A percentile compares a stretch with the other conserved stretches of the same genome.
Evolutionary conservation across 2,329 filamentous ascomycete genomes (phyloP).

Genomic region (Pseudogymnoascus sp.): DNA sequence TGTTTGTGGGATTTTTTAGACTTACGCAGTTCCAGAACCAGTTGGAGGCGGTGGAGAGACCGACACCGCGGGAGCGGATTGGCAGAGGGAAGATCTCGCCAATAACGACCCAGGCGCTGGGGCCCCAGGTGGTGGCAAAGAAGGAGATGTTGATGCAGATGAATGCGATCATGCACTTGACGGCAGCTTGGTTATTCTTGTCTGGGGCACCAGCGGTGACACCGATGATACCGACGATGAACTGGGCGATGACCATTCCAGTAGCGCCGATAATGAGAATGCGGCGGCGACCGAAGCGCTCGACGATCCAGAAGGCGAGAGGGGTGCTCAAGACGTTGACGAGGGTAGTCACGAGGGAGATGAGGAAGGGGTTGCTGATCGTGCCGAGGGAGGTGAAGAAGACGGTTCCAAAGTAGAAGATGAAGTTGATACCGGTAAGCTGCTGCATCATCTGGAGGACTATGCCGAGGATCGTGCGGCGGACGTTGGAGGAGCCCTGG

Average conservation of each 20-base stretch:
- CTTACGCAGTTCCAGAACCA: conserved; percentile 74
- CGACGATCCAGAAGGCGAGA: conserved; percentile 80
- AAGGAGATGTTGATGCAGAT: conserved; percentile 88
- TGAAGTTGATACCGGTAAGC: conserved; percentile 79
- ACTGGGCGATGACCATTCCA: conserved; percentile 78
- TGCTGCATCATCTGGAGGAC: conserved; percentile 81
- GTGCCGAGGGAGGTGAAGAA: conserved; percentile 70
- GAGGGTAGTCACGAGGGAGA: conserved; percentile 48
- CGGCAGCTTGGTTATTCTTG: conserved; percentile 44
- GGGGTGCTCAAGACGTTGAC: conserved; percentile 50
- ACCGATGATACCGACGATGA: conserved; percentile 66
- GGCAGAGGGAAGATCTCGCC: conserved; percentile 83
- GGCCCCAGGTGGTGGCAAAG: conserved; percentile 84
- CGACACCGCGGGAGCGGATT: conserved; percentile 80
- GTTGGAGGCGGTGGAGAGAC: conserved; percentile 77
- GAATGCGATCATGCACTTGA: conserved; percentile 71
- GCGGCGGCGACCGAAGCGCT: conserved; percentile 71
- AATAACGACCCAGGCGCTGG: conserved; percentile 72
- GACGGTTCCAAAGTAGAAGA: conserved; percentile 79
- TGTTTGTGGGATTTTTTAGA: not conserved
- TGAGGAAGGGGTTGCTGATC: conserved; percentile 52
- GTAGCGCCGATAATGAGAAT: conserved; percentile 73
- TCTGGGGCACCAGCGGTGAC: conserved; percentile 50
- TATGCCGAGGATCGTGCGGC: conserved; percentile 64
- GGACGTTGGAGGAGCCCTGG: conserved; percentile 59